Base-by-base conservation (phyloP, 2,329 filamentous ascomycete genomes). In the Clonostachys byssicola region DNA sequence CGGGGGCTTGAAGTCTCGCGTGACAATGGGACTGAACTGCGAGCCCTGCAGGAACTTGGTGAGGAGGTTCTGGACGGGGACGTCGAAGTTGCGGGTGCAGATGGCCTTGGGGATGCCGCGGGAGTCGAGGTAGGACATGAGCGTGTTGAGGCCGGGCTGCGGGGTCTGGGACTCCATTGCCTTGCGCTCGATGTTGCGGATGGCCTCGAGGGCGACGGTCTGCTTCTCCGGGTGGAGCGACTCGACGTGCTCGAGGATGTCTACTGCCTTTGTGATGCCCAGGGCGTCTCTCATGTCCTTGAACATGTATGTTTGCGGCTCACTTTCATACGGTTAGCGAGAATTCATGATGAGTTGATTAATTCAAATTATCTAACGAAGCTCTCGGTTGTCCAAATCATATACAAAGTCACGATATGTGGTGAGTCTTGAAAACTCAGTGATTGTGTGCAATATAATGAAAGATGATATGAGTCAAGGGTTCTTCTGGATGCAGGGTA, bases 291-390 rank as follows among this genome's bases (percentile, higher is more conserved):
- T 86, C 92, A 99, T 97, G 61, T 95, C 79, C 17, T 70, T 66
- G 68, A 97, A 97, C 92, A 97, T 99, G 77, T 96, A 89, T 56
- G 88, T 94, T 68, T 97, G 92, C 1, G 92, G 92, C 49, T 92
- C 73, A 63, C 91, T 95, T 30, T 10, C 5, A 9, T 30, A 30
- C 23, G 9, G 52, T n/a, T 20, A 12, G 34, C 40, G 3, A 1
- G 34, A 20, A 12, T 23, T 42, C 40, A 17, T 14, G 13, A 14
- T 42, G 23, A 9, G 23, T 1, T 30, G 23, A 30, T 10, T 3
- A 9, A 2, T 40, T n/a, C n/a, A n/a, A 13, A 3, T 40, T 18
- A 40, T 40, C 2, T 42, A 4, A 13, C 23, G 20, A 14, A 17
- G 40, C 14, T 42, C 14, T 16, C 40, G 23, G 13, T 18, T 18